Evolutionary conservation across 140 eudicot genomes (phyloP), one percentile per base, ranked within the genome.

Genomic region (Bidens hawaiensis): DNA sequence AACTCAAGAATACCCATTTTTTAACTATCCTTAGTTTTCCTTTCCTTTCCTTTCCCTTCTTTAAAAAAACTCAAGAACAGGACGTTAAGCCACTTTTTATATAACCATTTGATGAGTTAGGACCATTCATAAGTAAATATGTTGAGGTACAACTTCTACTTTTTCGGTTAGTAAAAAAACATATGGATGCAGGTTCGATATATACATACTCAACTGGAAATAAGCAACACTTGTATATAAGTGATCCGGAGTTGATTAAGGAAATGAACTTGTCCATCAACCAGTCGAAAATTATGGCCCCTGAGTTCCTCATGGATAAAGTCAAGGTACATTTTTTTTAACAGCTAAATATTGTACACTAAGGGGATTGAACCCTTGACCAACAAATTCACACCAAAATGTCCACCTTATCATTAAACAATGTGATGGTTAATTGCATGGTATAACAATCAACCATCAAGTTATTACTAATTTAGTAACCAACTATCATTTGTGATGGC

Each of bases 301-400:
- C 97, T 43, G 89, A 81, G 64, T 89, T 89, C 83, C 86, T 86
- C 80, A 83, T 83, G 94, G 94, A 89, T 82, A 89, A 89, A 68
- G 97, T 89, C 46, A 89, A 89, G 95, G 97, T 89, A 85, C 27
- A 43, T 25, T 16, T 28, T 18, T 28, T 33, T 51, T 16, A 60
- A n/a, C 26, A 21, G 34, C 57, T 5, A 61, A 71, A 40, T 15
- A 45, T 62, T 26, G 11, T 62, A 22, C 52, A 67, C 36, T 12
- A 27, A 64, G 50, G 50, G 43, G 42, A 1, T 34, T 7, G 43
- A 11, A 36, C 14, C 42, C 6, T 30, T 1, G 34, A 3, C 34
- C 34, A 0, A 30, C 4, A 30, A 30, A 3, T 30, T 30, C 6
- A 30, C 6, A 30, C 2, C 2, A 7, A 3, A 30, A 3, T 30